A percentile compares a stretch with the other conserved stretches of the same genome.
Evolutionary conservation across 2,329 filamentous ascomycete species (phyloP).

Genomic region (Neoarthrinium moseri): DNA sequence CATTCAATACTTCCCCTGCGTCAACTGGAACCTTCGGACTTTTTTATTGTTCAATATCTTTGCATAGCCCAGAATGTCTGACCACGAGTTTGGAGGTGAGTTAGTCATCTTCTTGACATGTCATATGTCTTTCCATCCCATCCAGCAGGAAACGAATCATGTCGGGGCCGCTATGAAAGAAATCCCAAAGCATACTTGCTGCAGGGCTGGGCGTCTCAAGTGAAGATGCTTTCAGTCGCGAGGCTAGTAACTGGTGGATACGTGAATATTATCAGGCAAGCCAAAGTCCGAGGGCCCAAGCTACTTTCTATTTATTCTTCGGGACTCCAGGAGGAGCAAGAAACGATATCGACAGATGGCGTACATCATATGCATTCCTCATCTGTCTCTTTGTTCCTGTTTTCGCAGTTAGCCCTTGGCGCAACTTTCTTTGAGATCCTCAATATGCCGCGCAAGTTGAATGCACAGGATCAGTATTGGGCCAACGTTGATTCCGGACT

Average conservation of each 20-base stretch:
- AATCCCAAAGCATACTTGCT: neutral
- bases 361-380: neutral
- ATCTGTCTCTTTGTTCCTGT: neutral
- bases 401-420: neutral
- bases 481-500: neutral
- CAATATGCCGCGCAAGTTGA: constrained; percentile 12
- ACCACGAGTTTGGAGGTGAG: constrained; percentile 65
- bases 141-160: neutral
- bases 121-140: neutral
- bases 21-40: no score
- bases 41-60: no score
- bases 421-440: constrained; percentile 10
- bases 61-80: constrained; percentile 51
- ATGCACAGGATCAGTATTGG: constrained; percentile 9
- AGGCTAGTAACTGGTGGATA: no score
- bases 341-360: no score
- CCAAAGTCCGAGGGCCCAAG: no score
- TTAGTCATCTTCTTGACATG: constrained; percentile 11
- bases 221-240: no score
- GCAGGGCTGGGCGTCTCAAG: neutral
- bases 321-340: no score
- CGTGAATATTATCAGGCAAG: no score
- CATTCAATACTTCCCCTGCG: no score
- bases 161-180: no score
- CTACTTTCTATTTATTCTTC: constrained; percentile 8